Evolutionary conservation across 2,329 filamentous ascomycete genomes (phyloP), one percentile per base, ranked within the genome.

Genomic region (Colletotrichum sp.): DNA sequence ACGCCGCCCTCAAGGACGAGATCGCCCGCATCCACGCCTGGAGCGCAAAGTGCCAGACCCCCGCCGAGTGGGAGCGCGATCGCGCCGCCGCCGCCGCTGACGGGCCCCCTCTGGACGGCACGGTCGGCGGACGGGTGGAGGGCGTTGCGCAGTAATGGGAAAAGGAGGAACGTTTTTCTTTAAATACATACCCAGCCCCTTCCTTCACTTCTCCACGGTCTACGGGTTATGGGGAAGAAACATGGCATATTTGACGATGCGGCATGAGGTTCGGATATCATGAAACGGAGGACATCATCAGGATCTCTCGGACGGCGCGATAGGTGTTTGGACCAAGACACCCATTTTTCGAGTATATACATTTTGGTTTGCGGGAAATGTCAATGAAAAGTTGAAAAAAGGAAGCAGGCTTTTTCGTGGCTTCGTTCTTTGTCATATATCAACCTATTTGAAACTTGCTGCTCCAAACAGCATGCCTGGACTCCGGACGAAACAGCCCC

Each of bases 31-130:
- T 98, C 80, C 96, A 98, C 87, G 96, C 96, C 52, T 98, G 96
- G 96, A 98, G 95, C 72, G 95, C 96, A 32, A 98, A 96, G 86
- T 98, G 96, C 84, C 94, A 96, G 87, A 98, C 96, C 10, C 95
- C 95, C 1, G 95, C 96, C 81, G 95, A 98, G 87, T 98, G 94
- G 92, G 92, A 95, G 86, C 92, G 91, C 85, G 91, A 94, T 85
- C 84, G 82, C 80, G 85, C 84, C 28, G 81, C 81, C 8, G 80
- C 82, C 9, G 83, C 79, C 44, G 76, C 78, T 15, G 81, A 81
- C 18, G 79, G 80, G 18, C 87, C 87, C 52, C 84, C 87, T 0
- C 70, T 88, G 76, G 85, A 88, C 16, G 88, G 88, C 9, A 89
- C 87, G 0, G 84, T 86, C 0, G 84, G 79, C 2, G 87, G 87